Evolutionary conservation across 73 alveolate genomes (phyloP).

Genomic region (Paramecium pentaurelia): DNA sequence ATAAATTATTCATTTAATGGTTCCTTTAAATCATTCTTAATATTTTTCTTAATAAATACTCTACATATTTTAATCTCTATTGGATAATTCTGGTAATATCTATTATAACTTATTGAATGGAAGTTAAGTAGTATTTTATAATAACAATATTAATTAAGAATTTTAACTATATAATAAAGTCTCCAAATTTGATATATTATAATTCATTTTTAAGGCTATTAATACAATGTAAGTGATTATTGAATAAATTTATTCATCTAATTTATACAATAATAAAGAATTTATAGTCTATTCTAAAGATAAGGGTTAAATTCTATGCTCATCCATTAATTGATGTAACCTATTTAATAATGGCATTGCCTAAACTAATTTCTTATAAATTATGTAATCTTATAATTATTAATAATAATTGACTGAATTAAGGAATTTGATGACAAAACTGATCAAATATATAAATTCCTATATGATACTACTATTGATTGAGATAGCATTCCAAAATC

Average conservation of each 20-base stretch:
- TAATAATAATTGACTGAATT: background rate
- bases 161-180: background rate
- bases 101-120: background rate
- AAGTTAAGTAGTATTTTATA: background rate
- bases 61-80: background rate
- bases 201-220: background rate
- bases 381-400: background rate
- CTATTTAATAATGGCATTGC: background rate
- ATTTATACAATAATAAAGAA: background rate
- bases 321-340: background rate
- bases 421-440: constrained; percentile 25
- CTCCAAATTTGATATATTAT: background rate
- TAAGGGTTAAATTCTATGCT: background rate
- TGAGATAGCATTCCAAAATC: background rate
- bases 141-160: background rate
- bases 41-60: background rate
- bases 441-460: constrained; percentile 1
- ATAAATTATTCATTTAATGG: constrained; percentile 42
- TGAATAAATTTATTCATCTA: background rate
- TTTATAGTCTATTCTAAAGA: background rate
- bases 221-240: background rate
- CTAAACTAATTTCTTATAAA: background rate
- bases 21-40: background rate
- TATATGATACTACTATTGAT: background rate
- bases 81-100: background rate